Evolutionary conservation across 257 asterid species (phyloP), one percentile per base, ranked within the genome.

Genomic region (Nicotiana paniculata): DNA sequence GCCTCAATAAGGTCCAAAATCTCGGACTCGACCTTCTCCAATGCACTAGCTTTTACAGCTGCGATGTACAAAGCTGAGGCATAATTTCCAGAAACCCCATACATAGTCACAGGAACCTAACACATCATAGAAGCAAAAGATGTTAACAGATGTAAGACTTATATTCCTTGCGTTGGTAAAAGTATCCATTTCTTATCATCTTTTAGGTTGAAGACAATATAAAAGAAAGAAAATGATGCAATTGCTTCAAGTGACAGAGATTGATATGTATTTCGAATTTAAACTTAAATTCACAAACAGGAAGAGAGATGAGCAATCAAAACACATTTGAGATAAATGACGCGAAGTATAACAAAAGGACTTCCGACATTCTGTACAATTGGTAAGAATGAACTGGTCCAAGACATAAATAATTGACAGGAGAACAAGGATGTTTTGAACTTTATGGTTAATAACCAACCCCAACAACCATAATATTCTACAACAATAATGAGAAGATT

Each of bases 21-120:
- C 91, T 96, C 98, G 17, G 96, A 82, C 83, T 96, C 97, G 81
- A 94, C 99, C 90, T 90, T 92, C 67, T 96, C 98, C 89, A 96
- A 86, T 54, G 80, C 58, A 77, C 92, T 94, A 58, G 91, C 93
- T 88, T 92, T 96, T 81, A 93, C 98, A 13, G 98, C 92, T 78
- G 96, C 88, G 30, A 94, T 88, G 88, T 96, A 96, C 85, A 96
- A 85, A 48, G 98, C 97, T 0, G 98, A 88, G 66, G 98, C 97
- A 88, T 96, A 96, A 90, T 96, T 94, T 83, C 97, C 98, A 86
- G 95, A 90, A 57, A 88, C 91, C 18, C 98, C 99, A 84, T 84
- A 96, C 97, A 94, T 81, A 6, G 89, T 88, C 85, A 96, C 11
- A 3, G 98, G 99, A 82, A 96, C 95, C 99, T 93, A 86, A 81